A percentile compares a stretch with the other conserved stretches of the same genome.
These are phyloP conservation scores for Chaetoceros muelleri DNA, from an alignment of 108 stramenopile species.

Conservation along the genomic window DNA sequence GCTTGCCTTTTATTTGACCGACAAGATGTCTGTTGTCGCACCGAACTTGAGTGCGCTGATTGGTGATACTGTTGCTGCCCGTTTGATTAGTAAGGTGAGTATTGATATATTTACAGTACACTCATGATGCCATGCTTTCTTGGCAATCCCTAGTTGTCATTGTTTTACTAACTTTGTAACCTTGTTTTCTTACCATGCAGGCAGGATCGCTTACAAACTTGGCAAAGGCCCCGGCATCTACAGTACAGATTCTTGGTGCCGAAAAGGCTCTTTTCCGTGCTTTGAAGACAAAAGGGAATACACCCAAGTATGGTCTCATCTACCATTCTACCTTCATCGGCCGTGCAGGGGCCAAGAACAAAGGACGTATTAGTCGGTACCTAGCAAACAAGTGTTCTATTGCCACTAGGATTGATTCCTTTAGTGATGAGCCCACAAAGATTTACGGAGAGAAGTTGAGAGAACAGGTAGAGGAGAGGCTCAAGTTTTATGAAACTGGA, in stretches of 20 bases:
- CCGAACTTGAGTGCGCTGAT: conserved; percentile 96
- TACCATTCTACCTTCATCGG: conserved; percentile 99
- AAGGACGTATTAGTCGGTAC: conserved; percentile 97
- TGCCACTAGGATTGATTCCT: conserved; percentile 97
- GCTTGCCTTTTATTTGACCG: conserved; percentile 79
- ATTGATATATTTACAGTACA: background rate
- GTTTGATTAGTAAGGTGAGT: conserved; percentile 96
- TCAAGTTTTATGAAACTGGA: conserved; percentile 98
- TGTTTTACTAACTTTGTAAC: background rate
- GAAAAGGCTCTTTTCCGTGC: conserved; percentile 99
- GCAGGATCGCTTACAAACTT: conserved; percentile 94
- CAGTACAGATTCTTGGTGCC: conserved; percentile 99
- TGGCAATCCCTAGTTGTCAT: background rate
- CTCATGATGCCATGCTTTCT: background rate
- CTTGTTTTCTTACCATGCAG: conserved; percentile 13
- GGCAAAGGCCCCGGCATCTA: conserved; percentile 99
- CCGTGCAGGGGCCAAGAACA: conserved; percentile 98
- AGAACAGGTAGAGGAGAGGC: conserved; percentile 98
- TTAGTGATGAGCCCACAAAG: conserved; percentile 85
- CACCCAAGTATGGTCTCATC: conserved; percentile 99
- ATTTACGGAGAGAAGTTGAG: conserved; percentile 94
- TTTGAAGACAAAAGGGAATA: conserved; percentile 99
- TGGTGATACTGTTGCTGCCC: conserved; percentile 97
- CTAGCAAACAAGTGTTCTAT: conserved; percentile 99
- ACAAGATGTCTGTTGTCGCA: conserved; percentile 96